Base-by-base conservation (phyloP, 2,329 filamentous ascomycete species). In the Ceratocystis diversiconidia region DNA sequence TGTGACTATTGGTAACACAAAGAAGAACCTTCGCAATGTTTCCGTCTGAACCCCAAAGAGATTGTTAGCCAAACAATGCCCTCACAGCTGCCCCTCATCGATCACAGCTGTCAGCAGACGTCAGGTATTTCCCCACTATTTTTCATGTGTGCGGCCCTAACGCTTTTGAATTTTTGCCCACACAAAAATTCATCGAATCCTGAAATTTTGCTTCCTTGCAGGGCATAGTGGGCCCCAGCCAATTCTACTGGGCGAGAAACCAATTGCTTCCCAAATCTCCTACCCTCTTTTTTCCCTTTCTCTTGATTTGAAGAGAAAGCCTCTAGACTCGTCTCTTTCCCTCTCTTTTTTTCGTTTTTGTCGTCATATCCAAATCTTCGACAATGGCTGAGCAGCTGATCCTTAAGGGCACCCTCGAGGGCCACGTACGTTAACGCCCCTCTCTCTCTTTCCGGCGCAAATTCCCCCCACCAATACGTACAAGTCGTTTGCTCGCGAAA, bases 401-500 rank as follows among this genome's bases (percentile, higher is more conserved):
- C 83, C 88, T 94, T 81, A 92, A 92, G 84, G 90, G 90, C 79
- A 94, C 89, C 84, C 89, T 95, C 79, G 90, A 94, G 88, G 92
- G 92, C 87, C 92, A 97, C 87, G 82, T 85, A 83, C 77, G 82
- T 85, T 73, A 63, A 43, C 55, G 60, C 57, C 68, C 68, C 66
- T 46, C 68, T 70, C 69, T 70, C 68, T 66, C 44, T 62, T 32
- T 25, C 59, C 48, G 64, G 30, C 64, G 50, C 46, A 43, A 62
- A 50, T 52, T 10, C 32, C 22, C 62, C 19, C 17, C 62, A 63
- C 28, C 46, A 43, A 63, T 1, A 55, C 30, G 36, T 19, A 61
- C 32, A 48, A 43, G 46, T 63, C 55, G 55, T n/a, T 41, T 50
- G 46, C 50, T 52, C 7, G 30, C 30, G 46, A 43, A 43, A 17